Conservation (phyloP, 306 rosid species). For the Astragalus membranaceus region DNA sequence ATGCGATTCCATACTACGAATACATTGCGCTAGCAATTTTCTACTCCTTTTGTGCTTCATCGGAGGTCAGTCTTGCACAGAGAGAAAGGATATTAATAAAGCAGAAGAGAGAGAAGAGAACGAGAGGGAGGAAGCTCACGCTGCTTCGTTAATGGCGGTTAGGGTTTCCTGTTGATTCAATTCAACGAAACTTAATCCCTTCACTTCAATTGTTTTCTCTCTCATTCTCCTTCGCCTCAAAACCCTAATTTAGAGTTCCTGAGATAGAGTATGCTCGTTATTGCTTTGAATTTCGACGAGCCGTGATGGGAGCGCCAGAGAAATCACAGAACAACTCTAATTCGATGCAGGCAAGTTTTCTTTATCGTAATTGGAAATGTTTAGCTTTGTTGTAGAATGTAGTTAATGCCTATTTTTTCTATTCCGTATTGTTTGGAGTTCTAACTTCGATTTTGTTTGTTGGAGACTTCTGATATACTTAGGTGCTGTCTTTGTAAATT, state of each 20-base stretch:
- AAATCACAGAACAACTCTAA: slow-evolving; percentile 61
- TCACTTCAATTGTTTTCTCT: slow-evolving; percentile 20
- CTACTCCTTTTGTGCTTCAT: slow-evolving; percentile 20
- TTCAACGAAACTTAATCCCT: slow-evolving; percentile 36
- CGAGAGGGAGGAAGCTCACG: slow-evolving; percentile 30
- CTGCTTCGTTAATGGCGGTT: slow-evolving; percentile 63
- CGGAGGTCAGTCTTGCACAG: slow-evolving; percentile 35
- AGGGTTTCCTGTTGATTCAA: slow-evolving; percentile 67
- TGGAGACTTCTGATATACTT: neutral
- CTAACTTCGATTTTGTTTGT: slow-evolving; percentile 18
- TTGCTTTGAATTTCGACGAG: slow-evolving; percentile 28
- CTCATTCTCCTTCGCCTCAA: slow-evolving; percentile 28
- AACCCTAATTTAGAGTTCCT: slow-evolving; percentile 59
- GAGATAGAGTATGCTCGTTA: slow-evolving; percentile 21
- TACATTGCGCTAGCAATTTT: slow-evolving; percentile 21
- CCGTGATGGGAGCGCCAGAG: slow-evolving; percentile 84
- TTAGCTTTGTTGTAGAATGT: slow-evolving; percentile 29
- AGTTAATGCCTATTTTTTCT: slow-evolving; percentile 2
- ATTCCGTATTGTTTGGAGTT: slow-evolving; percentile 20
- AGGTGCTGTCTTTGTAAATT: neutral
- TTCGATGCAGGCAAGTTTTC: slow-evolving; percentile 83
- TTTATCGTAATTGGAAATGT: slow-evolving; percentile 23
- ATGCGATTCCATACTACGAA: slow-evolving; percentile 4
- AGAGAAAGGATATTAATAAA: slow-evolving; percentile 28
- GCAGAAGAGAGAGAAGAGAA: slow-evolving; percentile 5